Evolutionary conservation across 768 basidiomycete species (phyloP), one percentile per base, ranked within the genome.

Genomic region (Tephrocybe sp.): DNA sequence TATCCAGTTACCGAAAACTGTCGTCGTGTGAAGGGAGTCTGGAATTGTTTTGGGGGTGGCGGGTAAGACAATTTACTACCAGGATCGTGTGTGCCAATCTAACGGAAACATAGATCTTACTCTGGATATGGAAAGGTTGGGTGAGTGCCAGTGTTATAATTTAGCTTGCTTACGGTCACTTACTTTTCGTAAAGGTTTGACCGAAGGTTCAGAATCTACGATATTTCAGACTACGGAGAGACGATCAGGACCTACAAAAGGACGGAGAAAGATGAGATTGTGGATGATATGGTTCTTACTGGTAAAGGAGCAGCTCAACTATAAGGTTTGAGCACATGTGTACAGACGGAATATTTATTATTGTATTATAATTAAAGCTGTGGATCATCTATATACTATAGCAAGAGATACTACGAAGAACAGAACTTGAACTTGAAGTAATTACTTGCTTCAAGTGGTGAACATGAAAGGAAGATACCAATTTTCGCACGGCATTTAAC

Each of bases 41-140:
- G 96, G 95, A 70, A 85, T 55, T 97, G 94, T 68, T 95, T 95
- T 62, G 87, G 87, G 7, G 91, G 91, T 35, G 90, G 89, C 65
- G 86, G 88, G 78, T 87, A 61, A 66, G 82, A 72, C 39, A 36
- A 17, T 32, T 16, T 48, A 8, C 20, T 26, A 46, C 33, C 42
- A 12, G 35, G 47, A 20, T 44, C 36, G 7, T 20, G 26, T 40
- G 17, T 22, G 22, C 14, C 3, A n/a, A 3, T 39, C 30, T 48
- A 6, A 47, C 30, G 8, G 17, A 20, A 31, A 16, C 7, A 8
- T 51, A 88, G 86, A 5, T 91, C 89, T 5, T 93, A 89, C 64
- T 86, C 87, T 31, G 91, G 85, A 32, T 94, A 92, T 56, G 80
- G 90, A 14, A 86, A 79, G 64, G 61, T 87, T 47, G 92, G 89